These are phyloP conservation scores for Coprinellus aureogranulatus DNA, from an alignment of 768 basidiomycete genomes.

Conservation along the genomic window DNA sequence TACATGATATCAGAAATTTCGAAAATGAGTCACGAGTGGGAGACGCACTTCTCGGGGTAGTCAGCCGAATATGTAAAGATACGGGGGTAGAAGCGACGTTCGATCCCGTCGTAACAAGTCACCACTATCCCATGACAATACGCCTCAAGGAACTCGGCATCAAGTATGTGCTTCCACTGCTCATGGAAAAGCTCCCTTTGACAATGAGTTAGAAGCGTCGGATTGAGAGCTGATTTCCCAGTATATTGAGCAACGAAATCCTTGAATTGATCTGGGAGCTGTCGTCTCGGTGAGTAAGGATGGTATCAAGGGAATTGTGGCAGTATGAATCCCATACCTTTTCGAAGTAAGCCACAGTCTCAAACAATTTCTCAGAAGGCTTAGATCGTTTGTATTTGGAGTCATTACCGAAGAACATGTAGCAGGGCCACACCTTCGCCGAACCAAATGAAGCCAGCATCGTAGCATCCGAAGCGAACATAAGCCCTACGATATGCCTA, in stretches of 20 bases:
- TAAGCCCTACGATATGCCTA: slow-evolving; percentile 18
- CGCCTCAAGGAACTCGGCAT: slow-evolving; percentile 18
- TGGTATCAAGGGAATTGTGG: too few relatives aligned
- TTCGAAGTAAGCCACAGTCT: slow-evolving; percentile 16
- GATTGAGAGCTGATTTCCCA: slow-evolving; percentile 5
- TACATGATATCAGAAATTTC: slow-evolving; percentile 5
- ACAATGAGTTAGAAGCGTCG: slow-evolving; percentile 13
- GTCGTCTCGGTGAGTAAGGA: not conserved
- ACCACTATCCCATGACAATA: slow-evolving; percentile 18
- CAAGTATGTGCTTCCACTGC: slow-evolving; percentile 14
- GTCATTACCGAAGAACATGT: slow-evolving; percentile 13
- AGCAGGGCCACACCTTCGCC: slow-evolving; percentile 16
- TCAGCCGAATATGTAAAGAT: slow-evolving; percentile 18
- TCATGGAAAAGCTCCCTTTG: slow-evolving; percentile 17
- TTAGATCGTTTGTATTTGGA: slow-evolving; percentile 15
- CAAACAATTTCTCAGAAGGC: slow-evolving; percentile 1
- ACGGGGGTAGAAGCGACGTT: slow-evolving; percentile 11
- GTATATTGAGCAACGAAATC: slow-evolving; percentile 14
- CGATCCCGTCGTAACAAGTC: slow-evolving; percentile 5
- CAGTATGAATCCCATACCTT: too few relatives aligned
- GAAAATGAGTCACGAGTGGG: too few relatives aligned
- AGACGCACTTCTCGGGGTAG: slow-evolving; percentile 19
- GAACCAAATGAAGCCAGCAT: slow-evolving; percentile 14
- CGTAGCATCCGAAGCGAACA: slow-evolving; percentile 24
- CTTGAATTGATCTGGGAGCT: slow-evolving; percentile 20